Conservation (phyloP, 441 rosid genomes). For the Gossypium gossypioides region DNA sequence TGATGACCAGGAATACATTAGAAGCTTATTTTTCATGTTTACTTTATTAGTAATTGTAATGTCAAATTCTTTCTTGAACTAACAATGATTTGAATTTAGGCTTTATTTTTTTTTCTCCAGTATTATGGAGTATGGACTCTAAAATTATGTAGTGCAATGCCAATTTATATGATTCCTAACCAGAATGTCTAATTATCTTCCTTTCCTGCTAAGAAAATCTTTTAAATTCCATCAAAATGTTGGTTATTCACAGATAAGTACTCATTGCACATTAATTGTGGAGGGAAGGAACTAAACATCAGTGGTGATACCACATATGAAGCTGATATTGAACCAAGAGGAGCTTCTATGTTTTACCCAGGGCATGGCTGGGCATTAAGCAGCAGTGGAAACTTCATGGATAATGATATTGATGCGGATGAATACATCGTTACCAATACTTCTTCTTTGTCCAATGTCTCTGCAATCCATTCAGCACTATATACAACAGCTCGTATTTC, state of each 20-base stretch:
- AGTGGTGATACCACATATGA: constrained; percentile 34
- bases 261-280: constrained; percentile 67
- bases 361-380: constrained; percentile 68
- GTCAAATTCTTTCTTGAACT: too few species aligned
- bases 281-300: constrained; percentile 45
- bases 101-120: too few species aligned
- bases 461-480: constrained; percentile 29
- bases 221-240: constrained; percentile 7
- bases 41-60: too few species aligned
- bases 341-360: constrained; percentile 57
- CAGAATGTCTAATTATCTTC: neutral
- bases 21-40: too few species aligned
- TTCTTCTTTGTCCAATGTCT: constrained; percentile 40
- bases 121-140: too few species aligned
- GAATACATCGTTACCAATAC: constrained; percentile 40
- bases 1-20: too few species aligned
- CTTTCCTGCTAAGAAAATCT: neutral
- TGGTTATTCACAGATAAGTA: constrained; percentile 38
- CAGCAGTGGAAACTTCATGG: constrained; percentile 90
- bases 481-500: constrained; percentile 65
- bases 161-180: neutral
- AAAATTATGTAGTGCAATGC: too few species aligned
- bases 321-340: constrained; percentile 49
- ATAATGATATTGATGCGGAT: constrained; percentile 55
- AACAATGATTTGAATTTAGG: too few species aligned